Evolutionary conservation across 225 moss, liverwort and hornwort genomes (phyloP).

Genomic region (Pleurozium schreberi): DNA sequence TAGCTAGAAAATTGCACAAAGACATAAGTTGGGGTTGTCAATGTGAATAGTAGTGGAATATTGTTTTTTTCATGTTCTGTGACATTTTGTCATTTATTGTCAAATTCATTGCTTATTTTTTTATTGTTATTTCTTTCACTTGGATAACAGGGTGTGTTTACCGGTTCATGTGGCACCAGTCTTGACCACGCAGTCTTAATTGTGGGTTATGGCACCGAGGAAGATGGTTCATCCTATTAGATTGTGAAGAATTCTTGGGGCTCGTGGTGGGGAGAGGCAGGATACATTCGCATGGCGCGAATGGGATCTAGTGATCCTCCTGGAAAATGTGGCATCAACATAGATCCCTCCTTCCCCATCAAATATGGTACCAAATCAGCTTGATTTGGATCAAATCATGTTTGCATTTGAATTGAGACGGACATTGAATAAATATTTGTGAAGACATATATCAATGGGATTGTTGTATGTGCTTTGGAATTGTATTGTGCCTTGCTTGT

Average conservation of each 20-base stretch:
- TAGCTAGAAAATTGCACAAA: neutral
- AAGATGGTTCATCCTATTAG: constrained; percentile 46
- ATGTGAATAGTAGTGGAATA: neutral
- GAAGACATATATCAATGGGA: no score
- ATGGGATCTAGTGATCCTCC: neutral
- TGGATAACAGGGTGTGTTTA: constrained; percentile 51
- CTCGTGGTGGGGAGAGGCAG: constrained; percentile 36
- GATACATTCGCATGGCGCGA: constrained; percentile 43
- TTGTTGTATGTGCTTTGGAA: no score
- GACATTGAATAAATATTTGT: neutral
- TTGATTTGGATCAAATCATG: neutral
- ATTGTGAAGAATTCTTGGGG: constrained; percentile 81
- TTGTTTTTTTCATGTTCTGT: neutral
- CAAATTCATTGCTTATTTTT: no score
- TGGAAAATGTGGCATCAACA: constrained; percentile 41
- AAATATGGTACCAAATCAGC: neutral
- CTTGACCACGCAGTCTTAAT: constrained; percentile 55
- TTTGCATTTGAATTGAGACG: neutral
- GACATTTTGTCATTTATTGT: neutral
- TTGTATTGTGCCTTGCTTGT: neutral
- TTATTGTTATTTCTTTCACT: neutral
- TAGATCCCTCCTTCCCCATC: constrained; percentile 33
- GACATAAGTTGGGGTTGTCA: neutral
- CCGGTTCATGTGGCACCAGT: constrained; percentile 44
- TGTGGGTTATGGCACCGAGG: constrained; percentile 34